Conservation (phyloP, 306 rosid species). For the Vigna trinervia region DNA sequence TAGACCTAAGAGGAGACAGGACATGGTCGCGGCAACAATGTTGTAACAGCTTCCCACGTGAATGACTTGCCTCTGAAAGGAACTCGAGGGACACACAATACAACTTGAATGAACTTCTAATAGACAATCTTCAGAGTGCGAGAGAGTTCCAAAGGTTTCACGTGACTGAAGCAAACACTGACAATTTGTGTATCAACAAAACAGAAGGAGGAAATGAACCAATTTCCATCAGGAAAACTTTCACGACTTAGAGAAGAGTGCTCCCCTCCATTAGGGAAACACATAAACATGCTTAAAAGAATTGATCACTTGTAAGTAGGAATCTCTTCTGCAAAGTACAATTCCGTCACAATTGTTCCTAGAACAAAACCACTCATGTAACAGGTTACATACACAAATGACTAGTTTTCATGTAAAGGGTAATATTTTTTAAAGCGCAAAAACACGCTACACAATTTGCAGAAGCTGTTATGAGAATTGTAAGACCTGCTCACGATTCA, state of each 20-base stretch:
- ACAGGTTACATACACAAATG: conserved; percentile 7
- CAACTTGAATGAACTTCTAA: neutral
- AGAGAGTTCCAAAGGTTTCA: too few relatives aligned
- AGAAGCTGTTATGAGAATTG: neutral
- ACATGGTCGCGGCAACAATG: neutral
- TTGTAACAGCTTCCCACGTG: neutral
- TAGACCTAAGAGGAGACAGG: too few relatives aligned
- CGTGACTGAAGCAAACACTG: neutral
- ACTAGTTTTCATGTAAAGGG: neutral
- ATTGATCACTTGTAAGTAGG: conserved; percentile 31
- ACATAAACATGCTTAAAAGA: conserved; percentile 30
- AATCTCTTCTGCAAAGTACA: conserved; percentile 27
- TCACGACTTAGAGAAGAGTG: conserved; percentile 32
- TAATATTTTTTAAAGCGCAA: conserved; percentile 1
- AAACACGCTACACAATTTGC: conserved; percentile 10
- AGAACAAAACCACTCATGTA: conserved; percentile 21
- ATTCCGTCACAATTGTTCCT: conserved; percentile 33
- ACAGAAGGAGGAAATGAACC: conserved; percentile 14
- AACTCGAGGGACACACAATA: neutral
- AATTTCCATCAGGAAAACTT: conserved; percentile 25
- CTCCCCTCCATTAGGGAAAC: conserved; percentile 2
- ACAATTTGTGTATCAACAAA: conserved; percentile 9
- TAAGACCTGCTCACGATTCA: conserved; percentile 19
- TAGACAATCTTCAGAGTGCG: too few relatives aligned
- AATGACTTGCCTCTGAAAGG: neutral